Base-by-base conservation (phyloP, 2,329 filamentous ascomycete species). In the Plenodomus tracheiphilus region DNA sequence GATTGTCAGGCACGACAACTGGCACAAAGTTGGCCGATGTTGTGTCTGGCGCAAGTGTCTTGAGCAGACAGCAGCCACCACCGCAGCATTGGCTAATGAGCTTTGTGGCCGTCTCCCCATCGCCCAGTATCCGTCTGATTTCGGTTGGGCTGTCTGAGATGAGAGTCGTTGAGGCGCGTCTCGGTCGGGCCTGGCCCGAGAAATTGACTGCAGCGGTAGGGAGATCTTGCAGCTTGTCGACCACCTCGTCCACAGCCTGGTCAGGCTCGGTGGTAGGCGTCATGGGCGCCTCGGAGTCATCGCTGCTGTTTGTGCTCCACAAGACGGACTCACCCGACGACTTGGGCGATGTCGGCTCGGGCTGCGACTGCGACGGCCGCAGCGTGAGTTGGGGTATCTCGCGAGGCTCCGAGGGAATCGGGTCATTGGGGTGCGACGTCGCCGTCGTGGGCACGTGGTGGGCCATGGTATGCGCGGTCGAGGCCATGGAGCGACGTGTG, bases 1-100 rank as follows among this genome's bases (percentile, higher is more conserved):
- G 82, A 64, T 96, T 97, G 70, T 94, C 85, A 1, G 93, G 92
- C 2, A 78, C 69, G 30, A 75, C 71, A 43, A 86, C 76, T 2
- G 81, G 78, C 5, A 67, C 66, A 39, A 72, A 75, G 41, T 70
- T 65, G 36, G 77, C 71, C 35, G 75, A 68, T 7, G 74, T 67
- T 4, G 74, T 75, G 49, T 79, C 71, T 6, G 77, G 70, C 34
- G 76, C 76, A 61, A 85, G 64, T 25, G 79, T 78, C 64, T 84
- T 78, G 49, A 83, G 74, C 65, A 83, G 78, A 68, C 84, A 86
- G 69, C 84, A 86, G 47, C 84, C 84, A 51, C 84, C 84, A 35
- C 84, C 84, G 72, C 84, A 87, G 63, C 81, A 80, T 54, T 83
- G 85, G 64, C 84, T 79, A 34, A 86, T 76, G 64, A 85, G 79